Percentiles rank a stretch among this genome's conserved stretches.
phyloP scores from a whole-genome alignment of 2,329 filamentous ascomycete genomes.

The Stenocarpella maydis region DNA sequence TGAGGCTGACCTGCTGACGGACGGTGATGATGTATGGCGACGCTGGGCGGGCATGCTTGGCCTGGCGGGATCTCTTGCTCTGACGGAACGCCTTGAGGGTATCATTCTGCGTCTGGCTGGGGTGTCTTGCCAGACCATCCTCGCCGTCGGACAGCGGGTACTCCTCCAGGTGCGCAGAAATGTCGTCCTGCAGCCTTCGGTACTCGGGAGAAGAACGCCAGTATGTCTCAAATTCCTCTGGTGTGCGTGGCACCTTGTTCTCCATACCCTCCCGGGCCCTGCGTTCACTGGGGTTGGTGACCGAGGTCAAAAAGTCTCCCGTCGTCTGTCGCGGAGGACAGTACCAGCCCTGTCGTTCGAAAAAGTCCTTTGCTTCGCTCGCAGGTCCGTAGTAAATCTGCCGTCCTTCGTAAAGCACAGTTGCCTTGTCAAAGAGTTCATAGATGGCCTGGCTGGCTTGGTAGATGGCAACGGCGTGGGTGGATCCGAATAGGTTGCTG shows the following conservation, averaged over 20 bases:
- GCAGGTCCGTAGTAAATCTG: conserved; percentile 80
- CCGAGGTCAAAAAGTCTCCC: conserved; percentile 73
- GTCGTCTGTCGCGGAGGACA: conserved; percentile 74
- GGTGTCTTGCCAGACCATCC: conserved; percentile 34
- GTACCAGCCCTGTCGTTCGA: conserved; percentile 73
- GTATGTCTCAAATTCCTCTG: conserved; percentile 70
- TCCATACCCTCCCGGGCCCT: conserved; percentile 65
- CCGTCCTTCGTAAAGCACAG: conserved; percentile 78
- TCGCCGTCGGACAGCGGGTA: conserved; percentile 52
- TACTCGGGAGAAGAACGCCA: conserved; percentile 58
- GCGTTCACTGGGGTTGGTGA: conserved; percentile 72
- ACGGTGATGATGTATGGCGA: conserved; percentile 67
- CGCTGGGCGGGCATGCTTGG: conserved; percentile 59
- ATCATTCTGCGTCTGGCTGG: background rate
- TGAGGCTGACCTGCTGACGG: conserved; percentile 61
- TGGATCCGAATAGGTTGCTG: conserved; percentile 69
- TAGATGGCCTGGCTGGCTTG: conserved; percentile 76
- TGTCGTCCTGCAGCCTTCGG: conserved; percentile 53
- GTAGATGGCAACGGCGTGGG: conserved; percentile 74
- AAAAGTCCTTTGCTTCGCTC: conserved; percentile 67
- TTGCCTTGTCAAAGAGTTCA: conserved; percentile 77
- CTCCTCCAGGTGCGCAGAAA: conserved; percentile 57
- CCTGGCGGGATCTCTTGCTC: conserved; percentile 59
- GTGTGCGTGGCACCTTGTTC: conserved; percentile 68
- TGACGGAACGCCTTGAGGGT: conserved; percentile 47